Evolutionary conservation across 2,329 filamentous ascomycete species (phyloP), one percentile per base, ranked within the genome.

Genomic region (Tolypocladium ophioglossoides): DNA sequence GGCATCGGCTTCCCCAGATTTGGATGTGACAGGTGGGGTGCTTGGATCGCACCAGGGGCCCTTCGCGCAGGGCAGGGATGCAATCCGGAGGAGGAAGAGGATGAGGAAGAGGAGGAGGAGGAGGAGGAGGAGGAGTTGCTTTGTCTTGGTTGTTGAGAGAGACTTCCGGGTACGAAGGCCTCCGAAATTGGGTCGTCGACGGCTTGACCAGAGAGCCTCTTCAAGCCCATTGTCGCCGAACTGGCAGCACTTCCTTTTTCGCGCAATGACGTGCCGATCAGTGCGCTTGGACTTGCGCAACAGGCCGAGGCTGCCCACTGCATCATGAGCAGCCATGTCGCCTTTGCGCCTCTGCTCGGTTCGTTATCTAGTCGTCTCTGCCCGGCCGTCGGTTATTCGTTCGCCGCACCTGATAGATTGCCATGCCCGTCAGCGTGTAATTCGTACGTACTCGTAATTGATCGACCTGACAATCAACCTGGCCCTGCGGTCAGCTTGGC

Each of bases 241-340:
- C 10, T 47, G 24, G 44, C 44, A 47, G 27, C 27, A n/a, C 18
- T 49, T 40, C 6, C 35, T 50, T 49, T 53, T 53, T 32, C 27
- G 38, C 47, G 47, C 47, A 46, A 24, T 50, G 52, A 53, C 52
- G 20, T 53, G 52, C 46, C 24, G 46, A 53, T 53, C 52, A 18
- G 27, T 14, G 46, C 32, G 37, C 37, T 50, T 41, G 46, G 46
- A n/a, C 44, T 14, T 40, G 30, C 30, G 32, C 41, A 52, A 24
- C 32, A 34, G n/a, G n/a, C n/a, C n/a, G n/a, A n/a, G n/a, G n/a
- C n/a, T n/a, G n/a, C n/a, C n/a, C n/a, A n/a, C n/a, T n/a, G n/a
- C n/a, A n/a, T n/a, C n/a, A n/a, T n/a, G n/a, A n/a, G n/a, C n/a
- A 27, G 41, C 20, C 24, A n/a, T 8, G 24, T 3, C 40, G 40